Percentiles rank a stretch among this genome's conserved stretches.
These are phyloP conservation scores for Lachnellula willkommii DNA, from an alignment of 2,329 filamentous ascomycete genomes.

Conservation along the genomic window DNA sequence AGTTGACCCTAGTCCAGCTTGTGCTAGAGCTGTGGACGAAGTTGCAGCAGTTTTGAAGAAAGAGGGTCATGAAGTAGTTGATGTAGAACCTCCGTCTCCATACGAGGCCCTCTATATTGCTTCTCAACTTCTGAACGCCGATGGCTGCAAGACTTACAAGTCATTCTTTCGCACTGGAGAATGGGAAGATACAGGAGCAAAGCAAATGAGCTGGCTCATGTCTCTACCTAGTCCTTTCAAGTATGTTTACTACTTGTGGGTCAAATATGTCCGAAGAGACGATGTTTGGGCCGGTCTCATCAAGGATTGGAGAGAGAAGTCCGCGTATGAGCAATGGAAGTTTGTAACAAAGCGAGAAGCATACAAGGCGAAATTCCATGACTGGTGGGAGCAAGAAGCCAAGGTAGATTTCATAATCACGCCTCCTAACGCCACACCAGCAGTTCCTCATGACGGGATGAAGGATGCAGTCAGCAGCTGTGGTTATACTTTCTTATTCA, in stretches of 20 bases:
- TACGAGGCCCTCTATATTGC: slow-evolving; percentile 73
- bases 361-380: slow-evolving; percentile 73
- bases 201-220: slow-evolving; percentile 70
- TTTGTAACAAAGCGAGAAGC: slow-evolving; percentile 71
- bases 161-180: slow-evolving; percentile 73
- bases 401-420: slow-evolving; percentile 74
- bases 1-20: slow-evolving; percentile 81
- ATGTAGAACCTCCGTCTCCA: slow-evolving; percentile 61
- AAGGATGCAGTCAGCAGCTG: slow-evolving; percentile 77
- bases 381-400: slow-evolving; percentile 74
- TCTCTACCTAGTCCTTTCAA: slow-evolving; percentile 67
- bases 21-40: slow-evolving; percentile 66
- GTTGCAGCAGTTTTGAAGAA: slow-evolving; percentile 62
- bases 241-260: slow-evolving; percentile 83
- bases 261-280: slow-evolving; percentile 77
- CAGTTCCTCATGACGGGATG: slow-evolving; percentile 83
- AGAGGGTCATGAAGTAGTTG: slow-evolving; percentile 70
- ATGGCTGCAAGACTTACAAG: slow-evolving; percentile 75
- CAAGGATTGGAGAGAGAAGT: slow-evolving; percentile 66
- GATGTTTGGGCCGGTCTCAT: slow-evolving; percentile 73
- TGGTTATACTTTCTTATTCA: slow-evolving; percentile 92
- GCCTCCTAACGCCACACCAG: slow-evolving; percentile 85
- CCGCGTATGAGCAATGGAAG: slow-evolving; percentile 74
- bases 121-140: slow-evolving; percentile 74
- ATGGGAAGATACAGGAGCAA: slow-evolving; percentile 71